Conservation (phyloP, 2,329 filamentous ascomycete genomes). For the Claviceps pazoutovae region DNA sequence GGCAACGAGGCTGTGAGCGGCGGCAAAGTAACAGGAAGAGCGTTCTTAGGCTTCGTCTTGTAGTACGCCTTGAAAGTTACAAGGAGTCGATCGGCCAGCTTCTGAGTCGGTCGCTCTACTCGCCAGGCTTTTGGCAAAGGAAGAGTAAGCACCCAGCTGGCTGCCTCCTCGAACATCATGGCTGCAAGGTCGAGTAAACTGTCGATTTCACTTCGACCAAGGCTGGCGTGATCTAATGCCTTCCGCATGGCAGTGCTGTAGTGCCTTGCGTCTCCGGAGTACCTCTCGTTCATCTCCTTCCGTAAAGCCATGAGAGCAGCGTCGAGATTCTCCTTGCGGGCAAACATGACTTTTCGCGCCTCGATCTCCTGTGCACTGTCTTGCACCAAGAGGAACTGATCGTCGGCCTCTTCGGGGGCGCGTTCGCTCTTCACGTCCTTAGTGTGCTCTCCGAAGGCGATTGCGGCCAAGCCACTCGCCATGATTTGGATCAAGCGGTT, state of each 20-base stretch:
- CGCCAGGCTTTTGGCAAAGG: constrained; percentile 28
- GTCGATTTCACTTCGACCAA: constrained; percentile 28
- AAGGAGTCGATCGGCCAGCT: constrained; percentile 22
- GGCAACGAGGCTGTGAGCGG: constrained; percentile 14
- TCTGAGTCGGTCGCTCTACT: constrained; percentile 20
- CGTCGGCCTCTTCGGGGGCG: constrained; percentile 21
- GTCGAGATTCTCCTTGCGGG: constrained; percentile 48
- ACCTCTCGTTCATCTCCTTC: constrained; percentile 30
- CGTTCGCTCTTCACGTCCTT: constrained; percentile 29
- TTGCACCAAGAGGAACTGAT: constrained; percentile 25
- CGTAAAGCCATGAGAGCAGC: constrained; percentile 34
- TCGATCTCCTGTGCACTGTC: constrained; percentile 36
- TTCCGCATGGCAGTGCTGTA: constrained; percentile 29
- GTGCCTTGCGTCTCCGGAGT: constrained; percentile 22
- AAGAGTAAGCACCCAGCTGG: constrained; percentile 27
- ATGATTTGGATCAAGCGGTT: constrained; percentile 45
- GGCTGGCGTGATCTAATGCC: constrained; percentile 24
- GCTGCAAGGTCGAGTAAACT: constrained; percentile 29
- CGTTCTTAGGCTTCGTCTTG: constrained; percentile 20
- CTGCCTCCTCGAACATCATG: constrained; percentile 33
- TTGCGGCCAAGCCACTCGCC: constrained; percentile 43
- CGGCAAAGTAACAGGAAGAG: constrained; percentile 9
- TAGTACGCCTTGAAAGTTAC: constrained; percentile 26
- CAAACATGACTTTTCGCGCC: constrained; percentile 47
- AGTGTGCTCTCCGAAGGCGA: constrained; percentile 48